Evolutionary conservation across 1,139 yeast genomes (phyloP).

Genomic region (Wickerhamiella pararugosa): DNA sequence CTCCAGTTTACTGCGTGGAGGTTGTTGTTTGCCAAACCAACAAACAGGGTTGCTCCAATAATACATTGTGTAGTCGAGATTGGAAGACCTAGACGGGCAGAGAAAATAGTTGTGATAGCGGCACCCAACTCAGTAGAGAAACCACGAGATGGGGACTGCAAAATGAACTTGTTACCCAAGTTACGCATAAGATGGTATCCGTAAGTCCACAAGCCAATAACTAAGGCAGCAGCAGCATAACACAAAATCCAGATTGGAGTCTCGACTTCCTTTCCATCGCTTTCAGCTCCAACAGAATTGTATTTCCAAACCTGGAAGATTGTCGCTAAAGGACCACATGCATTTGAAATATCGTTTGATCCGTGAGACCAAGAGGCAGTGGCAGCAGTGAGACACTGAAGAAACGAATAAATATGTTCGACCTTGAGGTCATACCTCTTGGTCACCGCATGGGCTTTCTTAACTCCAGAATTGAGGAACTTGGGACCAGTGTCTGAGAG

Average conservation of each 20-base stretch:
- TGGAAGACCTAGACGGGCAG: slow-evolving; percentile 57
- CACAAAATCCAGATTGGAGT: slow-evolving; percentile 54
- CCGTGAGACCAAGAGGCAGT: slow-evolving; percentile 79
- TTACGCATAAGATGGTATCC: slow-evolving; percentile 60
- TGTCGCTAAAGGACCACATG: slow-evolving; percentile 62
- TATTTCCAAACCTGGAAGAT: slow-evolving; percentile 48
- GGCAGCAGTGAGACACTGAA: slow-evolving; percentile 62
- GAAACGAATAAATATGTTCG: slow-evolving; percentile 53
- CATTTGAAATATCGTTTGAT: slow-evolving; percentile 67
- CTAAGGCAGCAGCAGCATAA: slow-evolving; percentile 53
- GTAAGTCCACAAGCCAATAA: slow-evolving; percentile 56
- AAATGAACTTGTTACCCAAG: slow-evolving; percentile 60
- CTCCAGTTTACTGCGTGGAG: slow-evolving; percentile 60
- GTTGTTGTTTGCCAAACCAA: slow-evolving; percentile 58
- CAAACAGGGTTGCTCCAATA: slow-evolving; percentile 67
- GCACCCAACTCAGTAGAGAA: slow-evolving; percentile 68
- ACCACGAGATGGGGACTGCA: slow-evolving; percentile 74
- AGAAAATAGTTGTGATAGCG: slow-evolving; percentile 61
- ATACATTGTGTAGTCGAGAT: slow-evolving; percentile 69
- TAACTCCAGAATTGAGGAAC: slow-evolving; percentile 25
- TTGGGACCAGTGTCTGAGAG: slow-evolving; percentile 21
- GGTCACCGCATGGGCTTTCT: slow-evolving; percentile 40
- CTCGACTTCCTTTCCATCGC: slow-evolving; percentile 29
- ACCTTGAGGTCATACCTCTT: slow-evolving; percentile 57
- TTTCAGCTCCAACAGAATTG: slow-evolving; percentile 33